Evolutionary conservation across 2,329 filamentous ascomycete genomes (phyloP).

Genomic region (Dryadomyces quercus-mongolicae): DNA sequence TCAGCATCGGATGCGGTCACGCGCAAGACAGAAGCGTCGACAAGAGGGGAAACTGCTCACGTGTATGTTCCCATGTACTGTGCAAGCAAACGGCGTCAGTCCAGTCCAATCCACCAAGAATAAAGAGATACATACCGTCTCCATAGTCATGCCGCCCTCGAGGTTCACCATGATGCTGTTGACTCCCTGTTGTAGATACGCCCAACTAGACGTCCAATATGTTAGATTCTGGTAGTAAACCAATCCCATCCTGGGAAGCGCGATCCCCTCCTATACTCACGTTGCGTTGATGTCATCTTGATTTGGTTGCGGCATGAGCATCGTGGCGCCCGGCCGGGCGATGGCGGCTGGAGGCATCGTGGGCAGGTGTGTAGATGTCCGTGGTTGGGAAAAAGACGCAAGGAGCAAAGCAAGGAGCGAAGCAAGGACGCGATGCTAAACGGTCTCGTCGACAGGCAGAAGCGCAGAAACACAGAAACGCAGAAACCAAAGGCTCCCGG

Average conservation of each 20-base stretch:
- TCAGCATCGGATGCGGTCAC: slow-evolving; percentile 20
- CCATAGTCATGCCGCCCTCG: slow-evolving; percentile 86
- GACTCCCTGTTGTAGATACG: slow-evolving; percentile 77
- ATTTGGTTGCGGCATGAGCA: slow-evolving; percentile 9
- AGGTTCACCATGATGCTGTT: slow-evolving; percentile 88
- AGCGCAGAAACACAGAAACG: neutral
- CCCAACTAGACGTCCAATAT: slow-evolving; percentile 50
- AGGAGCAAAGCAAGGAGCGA: neutral
- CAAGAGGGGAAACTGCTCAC: slow-evolving; percentile 29
- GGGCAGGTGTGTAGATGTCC: neutral
- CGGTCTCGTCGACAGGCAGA: no score
- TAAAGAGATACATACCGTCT: slow-evolving; percentile 44
- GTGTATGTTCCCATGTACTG: slow-evolving; percentile 96
- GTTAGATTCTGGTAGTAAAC: neutral
- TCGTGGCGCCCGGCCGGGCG: slow-evolving; percentile 1
- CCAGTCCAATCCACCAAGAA: neutral
- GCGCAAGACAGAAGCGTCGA: neutral
- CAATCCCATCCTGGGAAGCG: no score
- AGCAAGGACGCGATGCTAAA: no score
- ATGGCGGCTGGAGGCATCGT: slow-evolving; percentile 8
- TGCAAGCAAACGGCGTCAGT: slow-evolving; percentile 1
- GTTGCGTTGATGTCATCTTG: slow-evolving; percentile 14
- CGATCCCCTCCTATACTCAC: slow-evolving; percentile 5
- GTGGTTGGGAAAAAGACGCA: no score
- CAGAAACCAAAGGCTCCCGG: no score